Evolutionary conservation across 768 basidiomycete genomes (phyloP).

Genomic region (Trametes coccinea): DNA sequence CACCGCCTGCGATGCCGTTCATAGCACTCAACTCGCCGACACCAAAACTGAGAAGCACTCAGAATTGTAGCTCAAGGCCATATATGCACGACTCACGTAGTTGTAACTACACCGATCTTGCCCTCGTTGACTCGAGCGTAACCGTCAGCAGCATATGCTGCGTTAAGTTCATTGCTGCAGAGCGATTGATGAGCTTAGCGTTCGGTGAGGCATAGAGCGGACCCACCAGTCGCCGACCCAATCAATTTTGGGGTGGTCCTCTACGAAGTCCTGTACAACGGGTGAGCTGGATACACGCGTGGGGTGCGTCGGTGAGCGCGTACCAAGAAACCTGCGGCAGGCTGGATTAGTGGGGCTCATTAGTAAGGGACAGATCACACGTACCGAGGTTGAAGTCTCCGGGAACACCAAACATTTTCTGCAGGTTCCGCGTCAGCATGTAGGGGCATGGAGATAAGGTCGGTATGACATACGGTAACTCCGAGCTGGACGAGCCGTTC

Average conservation of each 20-base stretch:
- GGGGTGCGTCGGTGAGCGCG: constrained; percentile 4
- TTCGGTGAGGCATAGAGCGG: background rate
- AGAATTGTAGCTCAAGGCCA: background rate
- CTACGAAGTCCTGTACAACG: constrained; percentile 69
- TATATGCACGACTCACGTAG: constrained; percentile 55
- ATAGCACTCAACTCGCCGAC: constrained; percentile 92
- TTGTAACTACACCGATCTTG: constrained; percentile 70
- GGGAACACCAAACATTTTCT: constrained; percentile 84
- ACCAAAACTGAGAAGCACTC: constrained; percentile 58
- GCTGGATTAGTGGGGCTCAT: too few relatives aligned
- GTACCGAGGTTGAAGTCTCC: constrained; percentile 82
- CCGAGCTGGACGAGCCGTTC: constrained; percentile 63
- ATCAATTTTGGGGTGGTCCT: constrained; percentile 72
- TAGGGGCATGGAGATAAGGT: background rate
- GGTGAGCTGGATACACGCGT: background rate
- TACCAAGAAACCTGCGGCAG: constrained; percentile 46
- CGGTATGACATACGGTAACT: constrained; percentile 48
- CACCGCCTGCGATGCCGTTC: constrained; percentile 79
- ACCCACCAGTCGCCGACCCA: constrained; percentile 87
- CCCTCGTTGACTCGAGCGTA: constrained; percentile 85
- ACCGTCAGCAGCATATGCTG: constrained; percentile 90
- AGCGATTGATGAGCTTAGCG: background rate
- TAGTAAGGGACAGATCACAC: too few relatives aligned
- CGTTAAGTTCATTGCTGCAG: constrained; percentile 78
- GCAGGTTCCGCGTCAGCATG: constrained; percentile 6